Evolutionary conservation across 345 rosid genomes (phyloP), one percentile per base, ranked within the genome.

Genomic region (Aethionema arabicum): DNA sequence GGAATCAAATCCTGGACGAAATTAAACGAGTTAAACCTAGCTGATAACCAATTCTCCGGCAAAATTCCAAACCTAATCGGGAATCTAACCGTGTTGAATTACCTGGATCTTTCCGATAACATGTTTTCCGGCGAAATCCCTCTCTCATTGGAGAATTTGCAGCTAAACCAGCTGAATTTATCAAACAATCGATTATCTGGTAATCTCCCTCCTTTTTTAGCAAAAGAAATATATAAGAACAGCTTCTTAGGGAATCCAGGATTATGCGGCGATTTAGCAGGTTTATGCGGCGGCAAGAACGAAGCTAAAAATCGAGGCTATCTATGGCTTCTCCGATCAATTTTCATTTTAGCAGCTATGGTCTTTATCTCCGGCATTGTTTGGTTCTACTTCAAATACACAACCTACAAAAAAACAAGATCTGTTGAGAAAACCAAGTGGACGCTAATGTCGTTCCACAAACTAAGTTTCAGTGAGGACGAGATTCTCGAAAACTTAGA

Each of bases 361-460:
- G 87, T 90, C 42, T 63, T 95, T 15, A 68, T 88, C 53, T 74
- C 81, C 8, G 99, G 97, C 3, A 32, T 83, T 12, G 80, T 77
- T 62, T 86, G 96, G 97, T 95, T 95, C 77, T 86, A 82, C 74
- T 54, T 83, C 63, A 95, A 86, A 80, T 90, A 93, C 61, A 77
- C 15, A 77, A 78, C 58, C 36, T 86, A 78, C 81, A 78, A 84
- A 83, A 79, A 78, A 59, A 85, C 77, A 35, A 83, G 67, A 70
- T 84, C 83, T 3, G 65, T 74, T 8, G 97, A 95, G 52, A 90
- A 79, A 67, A 74, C 97, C 7, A 95, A 85, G 69, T 95, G 99
- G 99, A 90, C 95, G 5, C 52, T 95, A 44, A 95, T 88, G 95
- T 90, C 99, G 3, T 95, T 95, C 63, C 99, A 95, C 63, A 90